Percentiles rank a stretch among this genome's conserved stretches.
Evolutionary conservation across 805 yeast genomes (phyloP).

Genomic region (Candida saitoana): DNA sequence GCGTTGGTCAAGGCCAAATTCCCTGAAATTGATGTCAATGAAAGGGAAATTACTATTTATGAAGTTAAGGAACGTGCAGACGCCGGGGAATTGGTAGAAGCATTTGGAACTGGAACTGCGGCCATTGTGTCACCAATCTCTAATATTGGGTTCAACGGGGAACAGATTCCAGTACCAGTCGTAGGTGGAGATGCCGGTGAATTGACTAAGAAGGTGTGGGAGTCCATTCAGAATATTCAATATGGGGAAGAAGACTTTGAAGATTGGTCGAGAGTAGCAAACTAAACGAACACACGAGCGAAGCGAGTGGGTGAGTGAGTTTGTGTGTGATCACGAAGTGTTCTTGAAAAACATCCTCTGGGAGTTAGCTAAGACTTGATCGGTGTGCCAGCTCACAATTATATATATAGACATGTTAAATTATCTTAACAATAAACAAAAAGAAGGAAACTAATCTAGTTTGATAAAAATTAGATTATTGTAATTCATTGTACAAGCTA

Average conservation of each 20-base stretch:
- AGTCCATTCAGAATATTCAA: constrained; percentile 87
- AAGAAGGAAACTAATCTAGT: too few relatives aligned
- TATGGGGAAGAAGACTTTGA: constrained; percentile 76
- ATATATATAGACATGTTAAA: too few relatives aligned
- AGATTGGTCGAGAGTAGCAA: constrained; percentile 44
- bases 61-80: constrained; percentile 77
- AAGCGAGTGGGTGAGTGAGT: too few relatives aligned
- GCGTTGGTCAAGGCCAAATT: constrained; percentile 72
- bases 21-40: constrained; percentile 80
- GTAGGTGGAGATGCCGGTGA: constrained; percentile 79
- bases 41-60: constrained; percentile 75
- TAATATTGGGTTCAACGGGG: constrained; percentile 75
- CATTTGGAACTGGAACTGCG: constrained; percentile 97
- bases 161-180: constrained; percentile 73
- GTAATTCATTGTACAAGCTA: too few relatives aligned
- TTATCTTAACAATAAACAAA: too few relatives aligned
- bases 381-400: too few relatives aligned
- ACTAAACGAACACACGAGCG: too few relatives aligned
- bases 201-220: constrained; percentile 69
- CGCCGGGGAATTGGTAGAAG: constrained; percentile 84
- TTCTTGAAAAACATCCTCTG: too few relatives aligned
- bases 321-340: too few relatives aligned
- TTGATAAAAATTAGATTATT: too few relatives aligned
- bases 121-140: constrained; percentile 94
- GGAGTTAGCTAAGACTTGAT: too few relatives aligned